Evolutionary conservation across 1,284 basidiomycete species (phyloP), one percentile per base, ranked within the genome.

Genomic region (Ceratobasidium sp.): DNA sequence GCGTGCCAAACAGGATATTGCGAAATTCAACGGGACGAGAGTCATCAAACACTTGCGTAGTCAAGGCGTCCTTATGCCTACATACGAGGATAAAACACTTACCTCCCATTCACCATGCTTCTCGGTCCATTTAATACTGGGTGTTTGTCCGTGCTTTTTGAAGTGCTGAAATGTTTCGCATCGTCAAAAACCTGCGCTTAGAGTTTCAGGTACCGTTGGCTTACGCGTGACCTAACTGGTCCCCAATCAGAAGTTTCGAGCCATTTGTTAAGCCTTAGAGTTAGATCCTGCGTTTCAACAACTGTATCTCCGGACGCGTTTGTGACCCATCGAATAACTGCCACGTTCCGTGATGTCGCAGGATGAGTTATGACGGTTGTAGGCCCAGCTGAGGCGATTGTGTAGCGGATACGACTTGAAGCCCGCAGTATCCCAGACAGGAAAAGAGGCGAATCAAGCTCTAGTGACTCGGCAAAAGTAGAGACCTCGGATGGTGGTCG

Each of bases 31-130:
- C 46, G 46, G 49, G 20, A 55, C 53, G n/a, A 55, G 23, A 33
- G 33, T 33, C 33, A 33, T 33, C 33, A 4, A 33, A 33, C 33
- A 33, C 33, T 33, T 33, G 33, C 2, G 33, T 4, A 33, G 33
- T 4, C 33, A 33, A 33, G 33, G 33, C 33, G 33, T 33, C 33
- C 33, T 33, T 4, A 33, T 33, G 4, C 33, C 33, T 33, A 33
- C 33, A 33, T 33, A 1, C 33, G 33, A 33, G 15, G 39, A 39
- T 18, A 23, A 44, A 20, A 12, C 9, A 61, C 70, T 3, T 49
- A 72, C 70, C 70, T 72, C 70, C 70, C 70, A 72, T 61, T 72
- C 70, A 13, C 56, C 70, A n/a, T 46, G 9, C 46, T 39, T 60
- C n/a, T 56, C 42, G n/a, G 70, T 53, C 70, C 70, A 72, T 39